A percentile compares a stretch with the other conserved stretches of the same genome.
phyloP scores from a whole-genome alignment of 371 early-diverging fungal species.

The Apophysomyces variabilis region DNA sequence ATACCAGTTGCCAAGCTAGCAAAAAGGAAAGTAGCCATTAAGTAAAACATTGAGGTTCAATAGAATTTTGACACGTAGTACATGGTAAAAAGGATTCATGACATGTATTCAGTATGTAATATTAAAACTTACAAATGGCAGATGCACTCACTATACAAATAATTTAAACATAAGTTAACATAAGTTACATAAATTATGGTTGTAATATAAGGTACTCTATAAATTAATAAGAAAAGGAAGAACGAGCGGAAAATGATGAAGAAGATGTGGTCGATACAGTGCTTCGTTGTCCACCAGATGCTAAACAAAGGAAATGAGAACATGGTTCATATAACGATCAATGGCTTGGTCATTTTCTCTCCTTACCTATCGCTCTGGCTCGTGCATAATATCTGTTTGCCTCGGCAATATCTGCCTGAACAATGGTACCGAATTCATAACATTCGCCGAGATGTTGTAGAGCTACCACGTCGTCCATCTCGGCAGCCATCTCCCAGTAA shows the following conservation, averaged over 20 bases:
- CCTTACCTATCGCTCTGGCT: neutral
- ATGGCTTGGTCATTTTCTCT: neutral
- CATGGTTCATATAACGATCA: neutral
- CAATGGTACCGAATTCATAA: constrained; percentile 30
- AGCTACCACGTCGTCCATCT: constrained; percentile 25
- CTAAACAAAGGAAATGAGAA: neutral
- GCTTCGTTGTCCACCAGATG: neutral
- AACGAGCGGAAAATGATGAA: neutral
- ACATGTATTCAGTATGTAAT: too few relatives aligned
- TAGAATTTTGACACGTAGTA: too few relatives aligned
- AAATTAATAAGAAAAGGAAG: neutral
- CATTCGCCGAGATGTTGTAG: constrained; percentile 29
- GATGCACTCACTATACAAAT: too few relatives aligned
- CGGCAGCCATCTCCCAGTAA: constrained; percentile 42
- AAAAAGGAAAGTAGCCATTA: too few relatives aligned
- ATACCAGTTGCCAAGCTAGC: too few relatives aligned
- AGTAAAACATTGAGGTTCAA: too few relatives aligned
- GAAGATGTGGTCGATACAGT: neutral
- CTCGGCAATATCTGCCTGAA: constrained; percentile 13
- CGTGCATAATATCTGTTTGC: constrained; percentile 17
- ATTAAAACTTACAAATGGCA: too few relatives aligned
- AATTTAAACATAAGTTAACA: too few relatives aligned
- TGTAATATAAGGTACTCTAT: neutral
- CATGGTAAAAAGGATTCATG: too few relatives aligned
- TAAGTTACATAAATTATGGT: too few relatives aligned